Evolutionary conservation across 148 eudicot genomes (phyloP), one percentile per base, ranked within the genome.

Genomic region (Simmondsia chinensis): DNA sequence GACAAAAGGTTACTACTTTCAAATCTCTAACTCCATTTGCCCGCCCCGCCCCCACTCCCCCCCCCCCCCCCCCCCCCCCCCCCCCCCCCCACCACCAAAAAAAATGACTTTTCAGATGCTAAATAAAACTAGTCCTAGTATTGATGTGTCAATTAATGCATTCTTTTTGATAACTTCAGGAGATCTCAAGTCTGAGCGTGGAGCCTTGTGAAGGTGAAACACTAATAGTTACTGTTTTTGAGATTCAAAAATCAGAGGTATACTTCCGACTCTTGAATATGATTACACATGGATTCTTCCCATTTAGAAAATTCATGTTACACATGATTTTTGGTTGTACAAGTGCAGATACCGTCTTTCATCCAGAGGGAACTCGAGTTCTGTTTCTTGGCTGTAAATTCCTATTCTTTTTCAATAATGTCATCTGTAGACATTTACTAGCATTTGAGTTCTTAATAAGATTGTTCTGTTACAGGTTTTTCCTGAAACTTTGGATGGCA

Each of bases 121-220:
- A n/a, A n/a, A n/a, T n/a, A n/a, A n/a, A n/a, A n/a, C n/a, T n/a
- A n/a, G n/a, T n/a, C n/a, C n/a, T n/a, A n/a, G n/a, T n/a, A n/a
- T n/a, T n/a, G n/a, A n/a, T n/a, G n/a, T n/a, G n/a, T n/a, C n/a
- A n/a, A n/a, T n/a, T 44, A 20, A 36, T 26, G 18, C 8, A 12
- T 26, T 7, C 4, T 2, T 16, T 39, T 6, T 20, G 11, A 18
- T 43, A 25, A 36, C 51, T 25, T 40, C 75, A 86, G 99, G 99
- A 91, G 59, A 86, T 79, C 43, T 91, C 96, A 40, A 86, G 96
- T 69, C 72, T 91, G 33, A 85, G 99, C 22, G 96, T 91, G 36
- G 96, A 86, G 66, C 87, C 88, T 25, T 86, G 82, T 60, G 82
- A 86, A 48, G 75, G 63, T 37, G 94, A 91, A 69, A 69, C 65